Base-by-base conservation (phyloP, 2,329 filamentous ascomycete genomes). In the Fusarium beomiforme region DNA sequence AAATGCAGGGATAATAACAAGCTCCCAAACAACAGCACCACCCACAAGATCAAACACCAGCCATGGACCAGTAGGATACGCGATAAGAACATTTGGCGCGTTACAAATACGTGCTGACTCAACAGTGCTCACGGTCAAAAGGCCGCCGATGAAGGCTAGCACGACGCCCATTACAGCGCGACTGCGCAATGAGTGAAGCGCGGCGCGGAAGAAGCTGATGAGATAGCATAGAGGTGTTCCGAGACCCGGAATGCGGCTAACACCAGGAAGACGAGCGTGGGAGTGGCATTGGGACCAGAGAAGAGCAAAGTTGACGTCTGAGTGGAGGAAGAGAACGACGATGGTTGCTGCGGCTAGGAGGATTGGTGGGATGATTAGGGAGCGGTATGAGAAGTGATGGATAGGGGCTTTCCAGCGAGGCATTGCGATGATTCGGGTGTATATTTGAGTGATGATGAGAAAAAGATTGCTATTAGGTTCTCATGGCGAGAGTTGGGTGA, bases 261-360 rank as follows among this genome's bases (percentile, higher is more conserved):
- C 75, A 21, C 55, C 79, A 14, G 83, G 84, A 24, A 87, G 74
- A 19, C 83, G 83, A 12, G 84, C 77, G 64, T 78, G 83, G 4
- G 86, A 80, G 75, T 87, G 83, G 78, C 86, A 88, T 72, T 87
- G 85, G 44, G 85, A 87, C 79, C 84, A 87, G 64, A 88, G 84
- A 67, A 87, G 79, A 21, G 84, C 82, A 59, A 83, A 79, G 80
- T 87, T 86, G 76, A 86, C 81, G 77, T 87, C 85, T 43, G 82
- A 82, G 76, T 85, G 81, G 33, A 80, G 61, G 69, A 85, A 83
- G 71, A 88, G 82, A 29, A 78, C 72, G 67, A 78, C 59, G 31
- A 78, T 78, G 7, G 85, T 86, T 42, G 80, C 75, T 62, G 83
- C 44, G 71, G 85, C 81, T 56, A 88, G 81, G 33, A 87, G 75